Conservation (phyloP, 1,284 basidiomycete species). For the Trichosporon sp. region DNA sequence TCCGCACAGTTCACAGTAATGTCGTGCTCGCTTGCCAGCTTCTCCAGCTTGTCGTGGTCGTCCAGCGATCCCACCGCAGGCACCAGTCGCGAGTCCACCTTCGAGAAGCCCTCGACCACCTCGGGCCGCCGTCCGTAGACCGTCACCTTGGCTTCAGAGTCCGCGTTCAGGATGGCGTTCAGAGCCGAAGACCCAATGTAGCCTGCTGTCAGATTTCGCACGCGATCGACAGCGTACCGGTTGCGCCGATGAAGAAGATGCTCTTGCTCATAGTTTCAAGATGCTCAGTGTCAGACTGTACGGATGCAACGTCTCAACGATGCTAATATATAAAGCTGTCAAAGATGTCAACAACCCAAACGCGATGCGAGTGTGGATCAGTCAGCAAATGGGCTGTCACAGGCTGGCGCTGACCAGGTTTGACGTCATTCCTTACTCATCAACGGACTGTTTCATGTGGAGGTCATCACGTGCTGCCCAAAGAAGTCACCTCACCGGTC, state of each 20-base stretch:
- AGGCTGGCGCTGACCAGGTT: not conserved
- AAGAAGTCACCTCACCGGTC: too few relatives aligned
- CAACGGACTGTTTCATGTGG: not conserved
- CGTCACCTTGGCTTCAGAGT: conserved; percentile 18
- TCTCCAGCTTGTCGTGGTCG: conserved; percentile 43
- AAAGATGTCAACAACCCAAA: not conserved
- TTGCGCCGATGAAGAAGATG: conserved; percentile 29
- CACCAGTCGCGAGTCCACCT: conserved; percentile 19
- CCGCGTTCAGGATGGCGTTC: conserved; percentile 20
- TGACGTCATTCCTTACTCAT: conserved; percentile 11
- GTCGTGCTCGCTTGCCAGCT: conserved; percentile 46
- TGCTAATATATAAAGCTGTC: not conserved
- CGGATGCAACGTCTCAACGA: not conserved
- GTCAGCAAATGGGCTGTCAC: not conserved
- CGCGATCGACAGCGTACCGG: conserved; percentile 8
- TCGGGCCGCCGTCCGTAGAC: conserved; percentile 21
- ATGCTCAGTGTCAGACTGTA: not conserved
- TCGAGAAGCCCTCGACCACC: conserved; percentile 21
- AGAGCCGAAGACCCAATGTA: conserved; percentile 29
- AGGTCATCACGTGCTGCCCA: not conserved
- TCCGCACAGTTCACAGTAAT: conserved; percentile 53
- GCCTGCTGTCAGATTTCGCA: conserved; percentile 14
- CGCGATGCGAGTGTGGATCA: not conserved
- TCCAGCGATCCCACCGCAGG: conserved; percentile 39
- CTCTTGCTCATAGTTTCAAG: conserved; percentile 20